A percentile compares a stretch with the other conserved stretches of the same genome.
These are phyloP conservation scores for Epithemia pelagica DNA, from an alignment of 108 stramenopile species.

Conservation along the genomic window DNA sequence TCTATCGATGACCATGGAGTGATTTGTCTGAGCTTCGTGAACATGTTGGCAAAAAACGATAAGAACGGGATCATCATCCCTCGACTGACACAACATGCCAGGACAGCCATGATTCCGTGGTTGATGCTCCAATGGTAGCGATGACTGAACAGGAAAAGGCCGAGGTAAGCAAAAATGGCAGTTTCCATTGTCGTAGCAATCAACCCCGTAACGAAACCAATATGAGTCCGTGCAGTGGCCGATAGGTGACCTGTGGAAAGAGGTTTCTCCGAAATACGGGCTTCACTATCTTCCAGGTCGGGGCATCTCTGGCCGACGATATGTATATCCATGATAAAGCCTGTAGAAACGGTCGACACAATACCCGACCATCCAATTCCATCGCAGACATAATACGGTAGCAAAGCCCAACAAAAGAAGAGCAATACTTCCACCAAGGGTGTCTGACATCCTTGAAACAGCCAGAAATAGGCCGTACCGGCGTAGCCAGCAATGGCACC, in stretches of 20 bases:
- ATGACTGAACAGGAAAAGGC: conserved; percentile 77
- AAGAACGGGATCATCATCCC: conserved; percentile 77
- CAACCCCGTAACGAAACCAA: conserved; percentile 79
- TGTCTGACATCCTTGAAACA: conserved; percentile 55
- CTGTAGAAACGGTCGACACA: conserved; percentile 86
- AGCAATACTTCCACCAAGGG: conserved; percentile 79
- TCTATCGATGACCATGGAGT: conserved; percentile 22
- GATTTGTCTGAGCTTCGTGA: conserved; percentile 44
- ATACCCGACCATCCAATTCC: conserved; percentile 88
- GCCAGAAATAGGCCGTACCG: conserved; percentile 76
- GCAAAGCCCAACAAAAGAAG: conserved; percentile 82
- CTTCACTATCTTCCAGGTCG: conserved; percentile 7
- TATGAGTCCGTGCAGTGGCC: conserved; percentile 42
- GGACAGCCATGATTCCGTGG: conserved; percentile 59
- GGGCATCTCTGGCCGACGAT: conserved; percentile 49
- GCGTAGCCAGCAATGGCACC: conserved; percentile 62
- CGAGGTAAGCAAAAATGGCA: conserved; percentile 87
- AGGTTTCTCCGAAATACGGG: conserved; percentile 20
- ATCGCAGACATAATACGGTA: conserved; percentile 89
- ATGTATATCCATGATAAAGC: conserved; percentile 84
- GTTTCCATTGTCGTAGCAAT: conserved; percentile 85
- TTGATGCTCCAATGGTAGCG: conserved; percentile 72
- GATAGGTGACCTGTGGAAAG: conserved; percentile 43
- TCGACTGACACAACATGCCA: conserved; percentile 62
- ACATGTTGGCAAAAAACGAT: conserved; percentile 54